Evolutionary conservation across 164 flowering plant species (phyloP).

Genomic region (Vitis riparia): DNA sequence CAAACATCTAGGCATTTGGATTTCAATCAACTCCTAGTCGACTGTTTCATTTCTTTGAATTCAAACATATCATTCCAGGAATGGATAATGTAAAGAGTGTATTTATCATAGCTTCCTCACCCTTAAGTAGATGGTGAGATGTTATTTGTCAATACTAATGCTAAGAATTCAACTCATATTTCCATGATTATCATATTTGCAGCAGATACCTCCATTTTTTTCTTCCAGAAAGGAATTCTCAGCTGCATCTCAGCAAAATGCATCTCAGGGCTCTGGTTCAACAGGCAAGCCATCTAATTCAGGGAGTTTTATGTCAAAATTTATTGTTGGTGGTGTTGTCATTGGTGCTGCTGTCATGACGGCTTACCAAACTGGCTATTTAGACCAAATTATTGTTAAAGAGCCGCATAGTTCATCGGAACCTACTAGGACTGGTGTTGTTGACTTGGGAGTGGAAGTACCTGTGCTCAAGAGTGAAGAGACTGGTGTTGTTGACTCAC

Average conservation of each 20-base stretch:
- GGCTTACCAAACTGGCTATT: slow-evolving; percentile 60
- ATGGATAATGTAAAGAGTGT: too few species aligned
- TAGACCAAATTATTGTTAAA: slow-evolving; percentile 39
- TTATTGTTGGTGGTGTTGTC: slow-evolving; percentile 48
- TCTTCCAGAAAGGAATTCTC: slow-evolving; percentile 57
- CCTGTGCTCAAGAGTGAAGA: too few species aligned
- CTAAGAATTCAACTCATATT: background rate
- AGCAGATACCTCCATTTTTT: slow-evolving; percentile 45
- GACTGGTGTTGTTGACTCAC: too few species aligned
- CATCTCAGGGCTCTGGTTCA: slow-evolving; percentile 28
- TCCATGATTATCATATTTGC: background rate
- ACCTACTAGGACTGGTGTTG: slow-evolving; percentile 4
- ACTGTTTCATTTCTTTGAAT: too few species aligned
- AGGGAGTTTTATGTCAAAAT: slow-evolving; percentile 31
- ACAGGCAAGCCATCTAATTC: slow-evolving; percentile 38
- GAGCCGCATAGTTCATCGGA: slow-evolving; percentile 15
- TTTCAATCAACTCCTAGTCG: too few species aligned
- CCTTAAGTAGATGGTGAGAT: background rate
- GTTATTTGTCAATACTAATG: background rate
- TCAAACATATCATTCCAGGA: too few species aligned
- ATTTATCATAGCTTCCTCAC: too few species aligned
- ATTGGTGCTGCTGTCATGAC: slow-evolving; percentile 49
- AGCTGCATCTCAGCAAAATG: slow-evolving; percentile 29
- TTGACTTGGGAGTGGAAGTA: background rate
- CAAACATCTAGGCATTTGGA: too few species aligned